These are phyloP conservation scores for Irineochytrium annulatum DNA, from an alignment of 192 early-diverging fungal species.

Conservation along the genomic window DNA sequence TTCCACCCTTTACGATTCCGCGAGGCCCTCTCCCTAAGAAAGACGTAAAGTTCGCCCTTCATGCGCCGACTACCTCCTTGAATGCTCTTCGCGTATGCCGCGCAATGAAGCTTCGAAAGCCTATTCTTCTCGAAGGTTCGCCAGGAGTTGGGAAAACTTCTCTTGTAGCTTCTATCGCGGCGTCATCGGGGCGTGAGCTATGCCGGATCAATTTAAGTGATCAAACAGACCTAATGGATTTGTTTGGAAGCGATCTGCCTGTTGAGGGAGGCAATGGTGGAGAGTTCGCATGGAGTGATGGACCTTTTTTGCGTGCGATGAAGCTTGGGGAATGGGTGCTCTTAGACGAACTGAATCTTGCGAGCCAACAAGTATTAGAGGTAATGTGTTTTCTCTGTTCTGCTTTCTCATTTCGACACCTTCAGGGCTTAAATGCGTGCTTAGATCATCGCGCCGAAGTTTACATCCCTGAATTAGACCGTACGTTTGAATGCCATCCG, in stretches of 20 bases:
- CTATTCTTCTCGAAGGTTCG: conserved; percentile 91
- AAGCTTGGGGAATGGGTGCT: conserved; percentile 94
- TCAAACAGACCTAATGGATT: conserved; percentile 96
- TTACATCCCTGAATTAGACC: conserved; percentile 94
- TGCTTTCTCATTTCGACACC: conserved; percentile 17
- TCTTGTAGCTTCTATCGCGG: conserved; percentile 77
- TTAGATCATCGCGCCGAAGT: conserved; percentile 94
- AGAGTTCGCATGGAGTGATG: conserved; percentile 96
- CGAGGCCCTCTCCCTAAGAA: conserved; percentile 49
- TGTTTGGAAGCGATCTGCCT: conserved; percentile 97
- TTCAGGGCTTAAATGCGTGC: conserved; percentile 90
- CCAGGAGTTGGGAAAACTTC: conserved; percentile 98
- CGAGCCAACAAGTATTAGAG: conserved; percentile 97
- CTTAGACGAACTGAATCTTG: conserved; percentile 95
- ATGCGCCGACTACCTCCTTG: conserved; percentile 86
- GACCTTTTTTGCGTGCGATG: conserved; percentile 95
- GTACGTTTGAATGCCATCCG: conserved; percentile 70
- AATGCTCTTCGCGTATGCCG: conserved; percentile 83
- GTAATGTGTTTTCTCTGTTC: conserved; percentile 62
- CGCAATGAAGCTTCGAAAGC: conserved; percentile 85
- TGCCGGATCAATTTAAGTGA: conserved; percentile 97
- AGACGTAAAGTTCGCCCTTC: conserved; percentile 70
- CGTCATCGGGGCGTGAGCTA: conserved; percentile 73
- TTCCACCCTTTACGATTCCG: conserved; percentile 76
- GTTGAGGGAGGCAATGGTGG: conserved; percentile 81